Percentiles rank a stretch among this genome's conserved stretches.
Evolutionary conservation across 1,284 basidiomycete genomes (phyloP).

Genomic region (Trametes polyzona): DNA sequence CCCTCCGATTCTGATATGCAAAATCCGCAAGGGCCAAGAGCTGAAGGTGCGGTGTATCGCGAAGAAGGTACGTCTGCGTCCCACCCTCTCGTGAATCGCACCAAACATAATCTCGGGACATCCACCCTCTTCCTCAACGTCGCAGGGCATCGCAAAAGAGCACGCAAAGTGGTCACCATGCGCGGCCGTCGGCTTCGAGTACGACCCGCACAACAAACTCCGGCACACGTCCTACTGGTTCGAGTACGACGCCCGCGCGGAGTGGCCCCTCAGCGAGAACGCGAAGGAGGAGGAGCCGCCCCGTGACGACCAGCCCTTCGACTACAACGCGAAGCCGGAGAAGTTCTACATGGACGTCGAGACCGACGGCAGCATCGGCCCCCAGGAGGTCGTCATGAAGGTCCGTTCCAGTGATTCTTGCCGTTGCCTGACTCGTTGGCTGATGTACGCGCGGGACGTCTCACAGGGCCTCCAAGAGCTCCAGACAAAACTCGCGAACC

Average conservation of each 20-base stretch:
- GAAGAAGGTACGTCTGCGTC: constrained; percentile 82
- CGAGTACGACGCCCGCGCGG: constrained; percentile 76
- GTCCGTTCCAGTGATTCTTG: constrained; percentile 40
- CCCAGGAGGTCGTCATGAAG: constrained; percentile 88
- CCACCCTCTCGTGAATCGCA: neutral
- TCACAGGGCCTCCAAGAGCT: constrained; percentile 80
- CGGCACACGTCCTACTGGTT: constrained; percentile 97
- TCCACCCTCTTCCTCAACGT: neutral
- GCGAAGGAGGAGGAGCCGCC: constrained; percentile 82
- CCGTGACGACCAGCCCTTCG: constrained; percentile 81
- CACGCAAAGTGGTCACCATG: constrained; percentile 99
- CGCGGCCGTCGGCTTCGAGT: constrained; percentile 95
- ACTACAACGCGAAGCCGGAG: constrained; percentile 84
- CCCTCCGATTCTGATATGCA: constrained; percentile 84
- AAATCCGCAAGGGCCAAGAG: constrained; percentile 94
- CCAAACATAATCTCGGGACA: constrained; percentile 2
- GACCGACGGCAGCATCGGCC: constrained; percentile 86
- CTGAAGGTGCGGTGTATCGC: constrained; percentile 88
- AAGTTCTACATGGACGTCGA: constrained; percentile 94
- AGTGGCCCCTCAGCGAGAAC: constrained; percentile 87
- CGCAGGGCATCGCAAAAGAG: constrained; percentile 94
- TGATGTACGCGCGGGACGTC: neutral
- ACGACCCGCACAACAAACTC: constrained; percentile 97
- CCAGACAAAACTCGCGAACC: constrained; percentile 80
- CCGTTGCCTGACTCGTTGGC: neutral